Evolutionary conservation across 106 monocot species (phyloP).

Genomic region (Vanilla planifolia): DNA sequence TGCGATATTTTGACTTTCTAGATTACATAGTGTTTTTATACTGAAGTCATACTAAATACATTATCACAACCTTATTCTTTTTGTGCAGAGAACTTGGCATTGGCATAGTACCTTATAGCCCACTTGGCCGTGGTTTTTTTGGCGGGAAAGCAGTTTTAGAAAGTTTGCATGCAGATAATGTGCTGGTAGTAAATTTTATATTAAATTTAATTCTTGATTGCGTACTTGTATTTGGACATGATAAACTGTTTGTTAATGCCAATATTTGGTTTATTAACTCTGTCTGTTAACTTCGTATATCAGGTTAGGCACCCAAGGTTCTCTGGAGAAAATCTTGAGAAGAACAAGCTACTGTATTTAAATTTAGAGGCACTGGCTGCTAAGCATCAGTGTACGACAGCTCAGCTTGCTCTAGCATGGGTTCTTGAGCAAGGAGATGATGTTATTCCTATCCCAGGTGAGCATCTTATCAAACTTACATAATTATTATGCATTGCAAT

Average conservation of each 20-base stretch:
- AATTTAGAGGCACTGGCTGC: conserved; percentile 39
- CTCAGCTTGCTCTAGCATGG: conserved; percentile 84
- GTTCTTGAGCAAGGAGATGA: conserved; percentile 62
- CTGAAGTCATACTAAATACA: too few species aligned
- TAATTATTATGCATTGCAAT: too few species aligned
- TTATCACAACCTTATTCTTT: not conserved
- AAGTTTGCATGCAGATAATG: conserved; percentile 10
- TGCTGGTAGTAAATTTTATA: conserved; percentile 17
- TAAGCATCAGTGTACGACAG: conserved; percentile 42
- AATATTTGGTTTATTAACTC: not conserved
- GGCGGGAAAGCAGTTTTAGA: conserved; percentile 34
- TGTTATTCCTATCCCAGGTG: conserved; percentile 81
- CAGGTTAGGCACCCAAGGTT: conserved; percentile 51
- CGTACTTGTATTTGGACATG: not conserved
- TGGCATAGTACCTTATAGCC: conserved; percentile 48
- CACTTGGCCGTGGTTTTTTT: conserved; percentile 47
- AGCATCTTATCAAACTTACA: not conserved
- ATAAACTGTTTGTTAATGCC: not conserved
- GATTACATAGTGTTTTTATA: too few species aligned
- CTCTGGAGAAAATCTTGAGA: too few species aligned
- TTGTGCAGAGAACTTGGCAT: conserved; percentile 42
- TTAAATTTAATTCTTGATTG: not conserved
- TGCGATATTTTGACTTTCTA: too few species aligned
- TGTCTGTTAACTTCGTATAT: not conserved
- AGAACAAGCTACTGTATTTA: conserved; percentile 55